Conservation (phyloP, 129 eudicot species). For the Escallonia herrerae region DNA sequence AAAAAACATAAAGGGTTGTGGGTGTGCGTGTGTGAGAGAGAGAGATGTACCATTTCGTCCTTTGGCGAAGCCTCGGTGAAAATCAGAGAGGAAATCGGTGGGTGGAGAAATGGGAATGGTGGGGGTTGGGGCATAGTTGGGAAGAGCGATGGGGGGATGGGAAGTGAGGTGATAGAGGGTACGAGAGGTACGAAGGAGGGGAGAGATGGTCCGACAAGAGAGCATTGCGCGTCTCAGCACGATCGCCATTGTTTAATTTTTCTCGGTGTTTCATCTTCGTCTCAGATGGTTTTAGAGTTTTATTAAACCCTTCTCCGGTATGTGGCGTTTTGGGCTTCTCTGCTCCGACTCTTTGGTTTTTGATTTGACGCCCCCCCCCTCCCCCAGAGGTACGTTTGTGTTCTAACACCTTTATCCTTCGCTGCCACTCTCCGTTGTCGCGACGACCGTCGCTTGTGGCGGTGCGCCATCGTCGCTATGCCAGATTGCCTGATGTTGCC, state of each 20-base stretch:
- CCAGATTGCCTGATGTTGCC: no score
- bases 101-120: conserved; percentile 18
- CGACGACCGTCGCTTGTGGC: no score
- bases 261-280: neutral
- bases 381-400: no score
- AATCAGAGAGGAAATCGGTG: conserved; percentile 25
- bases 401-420: no score
- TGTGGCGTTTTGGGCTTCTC: no score
- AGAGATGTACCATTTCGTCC: conserved; percentile 48
- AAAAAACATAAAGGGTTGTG: neutral
- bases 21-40: neutral
- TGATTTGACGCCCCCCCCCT: no score
- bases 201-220: conserved; percentile 29
- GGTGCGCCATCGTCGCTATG: no score
- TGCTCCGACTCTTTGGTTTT: no score
- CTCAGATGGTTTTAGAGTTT: conserved; percentile 1
- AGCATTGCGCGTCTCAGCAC: conserved; percentile 38
- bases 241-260: conserved; percentile 31
- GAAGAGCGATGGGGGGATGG: conserved; percentile 9
- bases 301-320: conserved; percentile 3
- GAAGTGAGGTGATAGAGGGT: conserved; percentile 25
- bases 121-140: conserved; percentile 12
- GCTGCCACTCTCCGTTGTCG: no score
- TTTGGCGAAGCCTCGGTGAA: conserved; percentile 67
- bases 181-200: conserved; percentile 21